phyloP scores from a whole-genome alignment of 2,329 filamentous ascomycete genomes.

The Aureobasidium subglaciale region DNA sequence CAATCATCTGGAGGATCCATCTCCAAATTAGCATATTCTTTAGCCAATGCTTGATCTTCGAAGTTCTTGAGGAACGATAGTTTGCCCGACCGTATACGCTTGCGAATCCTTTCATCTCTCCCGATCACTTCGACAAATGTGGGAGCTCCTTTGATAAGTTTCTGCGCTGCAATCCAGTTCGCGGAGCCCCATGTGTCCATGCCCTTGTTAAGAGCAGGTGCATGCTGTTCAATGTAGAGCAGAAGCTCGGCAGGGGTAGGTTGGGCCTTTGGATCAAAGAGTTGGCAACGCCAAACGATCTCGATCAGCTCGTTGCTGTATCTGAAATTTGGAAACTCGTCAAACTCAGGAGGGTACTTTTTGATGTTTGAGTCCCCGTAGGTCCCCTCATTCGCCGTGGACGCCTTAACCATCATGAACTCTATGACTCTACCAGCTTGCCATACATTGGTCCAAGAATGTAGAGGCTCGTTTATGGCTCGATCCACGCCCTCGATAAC shows the following conservation, averaged over 20 bases:
- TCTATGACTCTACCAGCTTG: not conserved
- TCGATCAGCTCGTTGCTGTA: not conserved
- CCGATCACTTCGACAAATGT: too few relatives aligned
- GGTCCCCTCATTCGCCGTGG: too few relatives aligned
- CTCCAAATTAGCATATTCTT: not conserved
- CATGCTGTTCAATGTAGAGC: not conserved
- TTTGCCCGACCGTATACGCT: too few relatives aligned
- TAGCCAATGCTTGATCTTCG: too few relatives aligned
- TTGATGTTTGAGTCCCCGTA: not conserved
- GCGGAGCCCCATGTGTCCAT: not conserved
- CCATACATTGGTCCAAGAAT: constrained; percentile 6
- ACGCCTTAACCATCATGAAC: too few relatives aligned
- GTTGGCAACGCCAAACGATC: not conserved
- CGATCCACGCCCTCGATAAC: not conserved
- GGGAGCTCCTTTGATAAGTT: too few relatives aligned
- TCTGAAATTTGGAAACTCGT: not conserved
- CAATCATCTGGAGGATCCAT: not conserved
- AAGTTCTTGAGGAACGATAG: too few relatives aligned
- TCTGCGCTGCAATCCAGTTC: not conserved
- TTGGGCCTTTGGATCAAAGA: not conserved
- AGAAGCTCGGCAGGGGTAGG: not conserved
- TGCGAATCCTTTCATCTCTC: too few relatives aligned
- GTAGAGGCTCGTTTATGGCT: not conserved
- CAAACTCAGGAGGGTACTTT: not conserved
- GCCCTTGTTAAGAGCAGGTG: not conserved